Percentiles rank a stretch among this genome's conserved stretches.
These are phyloP conservation scores for Lobosporangium transversale DNA, from an alignment of 192 early-diverging fungal genomes.

Conservation along the genomic window DNA sequence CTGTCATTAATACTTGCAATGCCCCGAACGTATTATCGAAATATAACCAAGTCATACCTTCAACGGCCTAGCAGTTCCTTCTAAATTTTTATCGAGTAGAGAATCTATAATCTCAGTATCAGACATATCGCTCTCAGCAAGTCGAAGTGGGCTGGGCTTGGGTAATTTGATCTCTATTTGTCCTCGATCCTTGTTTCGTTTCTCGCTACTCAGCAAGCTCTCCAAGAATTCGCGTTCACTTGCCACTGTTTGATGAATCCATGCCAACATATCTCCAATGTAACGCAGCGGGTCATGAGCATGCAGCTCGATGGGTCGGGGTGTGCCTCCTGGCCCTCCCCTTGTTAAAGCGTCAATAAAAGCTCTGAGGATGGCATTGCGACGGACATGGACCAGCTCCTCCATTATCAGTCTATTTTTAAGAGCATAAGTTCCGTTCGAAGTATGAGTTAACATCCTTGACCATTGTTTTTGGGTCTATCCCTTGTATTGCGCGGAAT, in stretches of 20 bases:
- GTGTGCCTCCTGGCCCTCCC: slow-evolving; percentile 80
- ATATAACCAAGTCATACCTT: slow-evolving; percentile 57
- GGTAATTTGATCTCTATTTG: slow-evolving; percentile 39
- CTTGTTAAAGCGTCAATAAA: slow-evolving; percentile 81
- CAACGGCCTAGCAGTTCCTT: slow-evolving; percentile 80
- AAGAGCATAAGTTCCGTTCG: background rate
- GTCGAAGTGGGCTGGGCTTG: slow-evolving; percentile 31
- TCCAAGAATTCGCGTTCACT: slow-evolving; percentile 91
- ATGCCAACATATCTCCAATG: slow-evolving; percentile 95
- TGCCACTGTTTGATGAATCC: slow-evolving; percentile 93
- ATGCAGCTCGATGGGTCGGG: slow-evolving; percentile 92
- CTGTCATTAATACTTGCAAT: background rate
- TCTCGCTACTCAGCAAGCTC: slow-evolving; percentile 65
- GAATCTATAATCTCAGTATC: slow-evolving; percentile 58
- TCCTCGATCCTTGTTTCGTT: slow-evolving; percentile 28
- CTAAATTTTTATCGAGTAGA: slow-evolving; percentile 74
- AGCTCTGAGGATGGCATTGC: slow-evolving; percentile 68
- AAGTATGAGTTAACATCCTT: background rate
- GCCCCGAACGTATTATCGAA: background rate
- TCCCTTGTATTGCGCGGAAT: background rate
- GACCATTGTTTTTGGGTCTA: background rate
- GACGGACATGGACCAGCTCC: slow-evolving; percentile 75
- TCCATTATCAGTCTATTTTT: slow-evolving; percentile 70
- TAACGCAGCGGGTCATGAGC: slow-evolving; percentile 93
- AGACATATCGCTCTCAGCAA: slow-evolving; percentile 37